These are phyloP conservation scores for Sordariomycetes sp. DNA, from an alignment of 2,329 filamentous ascomycete species.

Conservation along the genomic window DNA sequence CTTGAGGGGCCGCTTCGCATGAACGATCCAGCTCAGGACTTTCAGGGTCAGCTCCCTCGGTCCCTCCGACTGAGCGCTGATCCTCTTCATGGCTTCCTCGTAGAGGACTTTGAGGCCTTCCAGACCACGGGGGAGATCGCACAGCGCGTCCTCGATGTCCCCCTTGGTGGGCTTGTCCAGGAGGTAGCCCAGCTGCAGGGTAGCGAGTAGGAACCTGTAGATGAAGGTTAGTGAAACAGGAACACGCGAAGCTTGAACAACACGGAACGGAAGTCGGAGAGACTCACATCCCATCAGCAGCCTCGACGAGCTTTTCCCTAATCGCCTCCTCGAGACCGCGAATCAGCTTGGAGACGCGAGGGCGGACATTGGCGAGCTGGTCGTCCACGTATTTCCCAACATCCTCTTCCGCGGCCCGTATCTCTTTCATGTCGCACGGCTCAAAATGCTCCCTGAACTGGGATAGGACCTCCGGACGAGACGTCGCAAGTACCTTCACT, in stretches of 20 bases:
- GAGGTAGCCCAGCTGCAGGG: background rate
- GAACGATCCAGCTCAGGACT: constrained; percentile 28
- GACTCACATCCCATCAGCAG: constrained; percentile 6
- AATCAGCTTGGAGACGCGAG: background rate
- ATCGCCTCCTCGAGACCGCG: background rate
- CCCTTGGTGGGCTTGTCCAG: background rate
- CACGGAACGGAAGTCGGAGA: background rate
- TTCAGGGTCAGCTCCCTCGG: constrained; percentile 23
- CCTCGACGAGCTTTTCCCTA: background rate
- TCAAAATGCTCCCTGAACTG: constrained; percentile 5
- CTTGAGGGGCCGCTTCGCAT: constrained; percentile 20
- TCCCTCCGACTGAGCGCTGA: constrained; percentile 22
- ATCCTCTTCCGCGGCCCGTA: constrained; percentile 7
- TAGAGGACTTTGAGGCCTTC: constrained; percentile 27
- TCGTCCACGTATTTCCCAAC: constrained; percentile 7
- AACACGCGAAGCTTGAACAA: constrained; percentile 6
- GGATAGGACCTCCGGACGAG: background rate
- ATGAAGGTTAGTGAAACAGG: background rate
- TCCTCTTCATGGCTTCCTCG: constrained; percentile 26
- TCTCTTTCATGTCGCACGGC: background rate
- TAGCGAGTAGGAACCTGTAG: background rate
- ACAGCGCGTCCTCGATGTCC: background rate
- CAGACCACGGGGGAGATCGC: constrained; percentile 7
- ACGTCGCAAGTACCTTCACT: background rate
- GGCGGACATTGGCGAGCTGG: background rate